phyloP scores from a whole-genome alignment of 1,139 yeast species.

The Taphrina confusa region DNA sequence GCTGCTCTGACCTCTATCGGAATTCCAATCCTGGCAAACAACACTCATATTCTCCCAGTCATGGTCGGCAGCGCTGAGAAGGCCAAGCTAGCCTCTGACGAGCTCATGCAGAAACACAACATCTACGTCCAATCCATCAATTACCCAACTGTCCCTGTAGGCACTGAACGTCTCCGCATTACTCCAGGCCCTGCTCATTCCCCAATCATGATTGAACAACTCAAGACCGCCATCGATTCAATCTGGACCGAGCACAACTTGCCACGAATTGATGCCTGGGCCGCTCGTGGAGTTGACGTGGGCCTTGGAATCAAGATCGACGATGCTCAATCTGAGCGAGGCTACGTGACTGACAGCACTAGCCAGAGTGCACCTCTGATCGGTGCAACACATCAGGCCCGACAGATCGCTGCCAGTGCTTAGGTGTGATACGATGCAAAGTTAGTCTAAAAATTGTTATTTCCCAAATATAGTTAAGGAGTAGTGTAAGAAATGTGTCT shows the following conservation, averaged over 20 bases:
- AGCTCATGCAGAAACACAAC: slow-evolving; percentile 75
- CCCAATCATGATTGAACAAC: slow-evolving; percentile 69
- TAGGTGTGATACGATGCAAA: background rate
- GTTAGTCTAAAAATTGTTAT: no score
- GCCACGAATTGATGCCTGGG: slow-evolving; percentile 79
- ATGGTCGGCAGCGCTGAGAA: slow-evolving; percentile 90
- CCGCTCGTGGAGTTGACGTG: slow-evolving; percentile 74
- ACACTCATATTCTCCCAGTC: slow-evolving; percentile 94
- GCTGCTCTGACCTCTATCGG: slow-evolving; percentile 66
- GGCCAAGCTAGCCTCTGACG: slow-evolving; percentile 88
- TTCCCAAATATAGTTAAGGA: background rate
- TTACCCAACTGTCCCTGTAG: slow-evolving; percentile 96
- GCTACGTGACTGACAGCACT: slow-evolving; percentile 18
- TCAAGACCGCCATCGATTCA: slow-evolving; percentile 74
- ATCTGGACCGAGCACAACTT: slow-evolving; percentile 75
- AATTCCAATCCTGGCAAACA: slow-evolving; percentile 95
- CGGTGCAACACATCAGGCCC: slow-evolving; percentile 29
- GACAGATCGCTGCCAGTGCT: slow-evolving; percentile 27
- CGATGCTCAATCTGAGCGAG: slow-evolving; percentile 26
- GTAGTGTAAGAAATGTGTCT: slow-evolving; percentile 6
- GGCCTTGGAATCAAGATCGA: slow-evolving; percentile 67
- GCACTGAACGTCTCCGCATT: slow-evolving; percentile 91
- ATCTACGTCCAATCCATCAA: slow-evolving; percentile 97
- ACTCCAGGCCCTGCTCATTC: slow-evolving; percentile 98
- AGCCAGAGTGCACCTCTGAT: slow-evolving; percentile 26